Conservation (phyloP, 306 rosid genomes). For the Fagus sylvatica region DNA sequence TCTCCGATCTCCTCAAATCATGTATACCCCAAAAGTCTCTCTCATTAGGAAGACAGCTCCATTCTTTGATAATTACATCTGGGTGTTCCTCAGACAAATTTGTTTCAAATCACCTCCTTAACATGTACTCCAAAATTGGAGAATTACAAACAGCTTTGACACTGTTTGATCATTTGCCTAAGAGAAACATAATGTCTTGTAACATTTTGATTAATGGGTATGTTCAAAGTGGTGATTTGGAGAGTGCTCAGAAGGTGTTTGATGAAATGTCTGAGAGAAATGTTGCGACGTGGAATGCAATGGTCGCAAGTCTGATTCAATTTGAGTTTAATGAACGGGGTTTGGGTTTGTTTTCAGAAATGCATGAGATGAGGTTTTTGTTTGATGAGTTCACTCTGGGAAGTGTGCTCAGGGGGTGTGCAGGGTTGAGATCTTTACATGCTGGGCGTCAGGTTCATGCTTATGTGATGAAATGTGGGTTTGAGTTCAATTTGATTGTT, state of each 20-base stretch:
- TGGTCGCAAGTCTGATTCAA: conserved; percentile 70
- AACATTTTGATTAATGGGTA: conserved; percentile 73
- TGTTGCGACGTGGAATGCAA: conserved; percentile 83
- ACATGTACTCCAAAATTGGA: conserved; percentile 77
- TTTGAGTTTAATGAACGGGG: conserved; percentile 66
- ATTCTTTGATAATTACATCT: conserved; percentile 68
- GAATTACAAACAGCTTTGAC: conserved; percentile 40
- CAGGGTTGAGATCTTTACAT: conserved; percentile 55
- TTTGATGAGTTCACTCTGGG: conserved; percentile 82
- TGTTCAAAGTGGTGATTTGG: conserved; percentile 51
- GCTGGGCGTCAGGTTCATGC: conserved; percentile 77
- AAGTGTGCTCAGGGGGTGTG: conserved; percentile 84
- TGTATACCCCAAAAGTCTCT: conserved; percentile 54
- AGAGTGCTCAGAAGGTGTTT: conserved; percentile 60
- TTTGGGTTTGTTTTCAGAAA: conserved; percentile 49
- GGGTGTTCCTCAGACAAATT: conserved; percentile 73
- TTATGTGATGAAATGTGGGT: conserved; percentile 69
- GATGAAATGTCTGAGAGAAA: conserved; percentile 83
- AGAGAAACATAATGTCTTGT: conserved; percentile 75
- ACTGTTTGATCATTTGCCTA: conserved; percentile 54
- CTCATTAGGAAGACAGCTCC: conserved; percentile 64
- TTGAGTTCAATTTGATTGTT: conserved; percentile 69
- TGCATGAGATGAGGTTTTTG: conserved; percentile 64
- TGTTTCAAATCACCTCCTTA: conserved; percentile 71
- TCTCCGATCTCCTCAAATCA: conserved; percentile 73